Percentiles rank a stretch among this genome's conserved stretches.
Evolutionary conservation across 129 eudicot genomes (phyloP).

Genomic region (Sambucus nigra): DNA sequence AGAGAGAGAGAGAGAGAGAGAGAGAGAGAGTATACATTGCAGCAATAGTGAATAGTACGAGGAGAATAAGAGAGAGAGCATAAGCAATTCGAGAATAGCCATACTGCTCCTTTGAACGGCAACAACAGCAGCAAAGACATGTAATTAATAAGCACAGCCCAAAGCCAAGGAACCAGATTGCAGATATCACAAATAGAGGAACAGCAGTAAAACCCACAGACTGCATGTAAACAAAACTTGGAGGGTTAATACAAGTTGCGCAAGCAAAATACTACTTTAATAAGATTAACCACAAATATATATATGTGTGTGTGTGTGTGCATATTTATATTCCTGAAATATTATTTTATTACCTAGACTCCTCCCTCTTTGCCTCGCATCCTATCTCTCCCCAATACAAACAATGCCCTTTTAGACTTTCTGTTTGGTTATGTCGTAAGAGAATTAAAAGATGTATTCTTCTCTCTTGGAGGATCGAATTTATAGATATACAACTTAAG

Average conservation of each 20-base stretch:
- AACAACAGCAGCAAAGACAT: conserved; percentile 49
- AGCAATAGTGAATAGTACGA: conserved; percentile 63
- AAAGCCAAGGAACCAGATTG: conserved; percentile 64
- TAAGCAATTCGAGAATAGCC: conserved; percentile 83
- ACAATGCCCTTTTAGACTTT: no score
- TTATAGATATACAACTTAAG: no score
- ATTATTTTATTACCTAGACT: no score
- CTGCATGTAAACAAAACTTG: conserved; percentile 40
- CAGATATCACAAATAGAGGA: conserved; percentile 58
- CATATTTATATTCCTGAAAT: no score
- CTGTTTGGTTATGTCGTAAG: no score
- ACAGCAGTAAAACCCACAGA: conserved; percentile 89
- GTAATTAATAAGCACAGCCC: conserved; percentile 55
- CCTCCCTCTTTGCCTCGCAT: no score
- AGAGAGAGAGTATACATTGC: conserved; percentile 47
- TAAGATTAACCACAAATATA: no score
- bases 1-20: conserved; percentile 5
- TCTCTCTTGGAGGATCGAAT: no score
- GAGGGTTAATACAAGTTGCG: not conserved
- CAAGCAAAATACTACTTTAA: no score
- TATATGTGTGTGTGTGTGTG: no score
- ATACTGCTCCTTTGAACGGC: conserved; percentile 67
- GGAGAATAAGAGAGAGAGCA: conserved; percentile 39
- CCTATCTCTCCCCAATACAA: no score
- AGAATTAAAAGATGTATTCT: no score